Evolutionary conservation across 2,329 filamentous ascomycete species (phyloP), one percentile per base, ranked within the genome.

Genomic region (Thyridium curvatum): DNA sequence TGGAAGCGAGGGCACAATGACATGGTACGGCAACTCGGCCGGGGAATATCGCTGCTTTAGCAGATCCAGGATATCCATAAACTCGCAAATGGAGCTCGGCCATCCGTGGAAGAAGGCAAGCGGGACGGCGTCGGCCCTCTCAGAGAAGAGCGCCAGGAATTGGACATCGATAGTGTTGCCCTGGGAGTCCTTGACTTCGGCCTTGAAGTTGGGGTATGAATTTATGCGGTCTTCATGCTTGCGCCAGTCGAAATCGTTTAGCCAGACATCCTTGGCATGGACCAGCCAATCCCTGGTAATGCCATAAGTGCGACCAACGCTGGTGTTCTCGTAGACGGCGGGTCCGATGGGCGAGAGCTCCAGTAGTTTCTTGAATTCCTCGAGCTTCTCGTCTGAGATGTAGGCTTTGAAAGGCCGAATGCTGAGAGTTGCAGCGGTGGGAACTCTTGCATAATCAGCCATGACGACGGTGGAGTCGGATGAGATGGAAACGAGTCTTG

Each of bases 101-200:
- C 72, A 79, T 34, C 75, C 76, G 44, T 79, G 74, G n/a, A 72
- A 50, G 10, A 75, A 59, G 3, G 66, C 46, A 9, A 79, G 46
- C 0, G 76, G 74, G 2, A 71, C 59, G 0, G 75, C 76, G 43
- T 70, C 62, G 2, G 53, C 32, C 14, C 65, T 68, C 30, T 61
- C 46, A 0, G 74, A 78, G 53, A 79, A 79, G 0, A 79, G 56
- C 0, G 65, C 74, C 2, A 64, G 52, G 48, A 79, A 79, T 47
- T 79, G 74, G 31, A 79, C 58, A 4, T 61, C 51, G 40, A 68
- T 59, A 1, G 46, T 49, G 9, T 51, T 46, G 8, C 46, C 41
- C 3, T 62, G 56, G 8, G 55, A 52, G 28, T 68, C 62, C 3
- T 58, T 47, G 34, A 73, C 57, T 0, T 50, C 40, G 0, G 59